Base-by-base conservation (phyloP, 495 filamentous ascomycete genomes). In the Sporormia fimetaria region DNA sequence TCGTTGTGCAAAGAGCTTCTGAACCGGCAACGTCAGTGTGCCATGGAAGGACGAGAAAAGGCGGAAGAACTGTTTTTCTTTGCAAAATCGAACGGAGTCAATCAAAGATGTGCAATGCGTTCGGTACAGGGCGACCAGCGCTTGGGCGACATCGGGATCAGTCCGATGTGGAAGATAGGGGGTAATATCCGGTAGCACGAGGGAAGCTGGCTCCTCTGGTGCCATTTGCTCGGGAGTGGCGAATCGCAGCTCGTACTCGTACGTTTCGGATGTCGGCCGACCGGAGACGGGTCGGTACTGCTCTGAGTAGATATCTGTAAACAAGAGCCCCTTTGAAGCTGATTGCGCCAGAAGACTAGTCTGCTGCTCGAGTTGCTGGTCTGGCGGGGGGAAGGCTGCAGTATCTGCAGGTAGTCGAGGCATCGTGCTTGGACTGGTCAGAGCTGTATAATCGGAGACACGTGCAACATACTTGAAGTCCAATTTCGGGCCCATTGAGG, bases 41-140 rank as follows among this genome's bases (percentile, higher is more conserved):
- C 90, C 92, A 47, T 92, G 83, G 61, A 96, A 96, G 6, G 88
- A 88, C 23, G 80, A 82, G 59, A 92, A 94, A n/a, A 93, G 78
- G 51, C 87, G 83, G 54, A 93, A 85, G 52, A 98, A 87, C 20
- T 87, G 85, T 54, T 90, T 84, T 55, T 94, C 81, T 53, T 90
- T 92, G 71, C 85, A 92, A 57, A 80, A 96, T 10, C 90, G 86
- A 47, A 98, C 83, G 44, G 81, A 85, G 61, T 96, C 90, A 21
- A 96, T 80, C 10, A 98, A 71, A 2, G 85, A 94, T 14, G 90
- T 94, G 58, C 85, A 94, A 56, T 95, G 87, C 1, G 87, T 87
- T 29, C 85, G 76, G 56, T 96, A 98, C 11, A 95, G 69, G 0
- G 85, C 87, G 8, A 74, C 72, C 9, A 98, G 64, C 8, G 85